These are phyloP conservation scores for Melocanna baccifera DNA, from an alignment of 176 grass and related monocot species.

Conservation along the genomic window DNA sequence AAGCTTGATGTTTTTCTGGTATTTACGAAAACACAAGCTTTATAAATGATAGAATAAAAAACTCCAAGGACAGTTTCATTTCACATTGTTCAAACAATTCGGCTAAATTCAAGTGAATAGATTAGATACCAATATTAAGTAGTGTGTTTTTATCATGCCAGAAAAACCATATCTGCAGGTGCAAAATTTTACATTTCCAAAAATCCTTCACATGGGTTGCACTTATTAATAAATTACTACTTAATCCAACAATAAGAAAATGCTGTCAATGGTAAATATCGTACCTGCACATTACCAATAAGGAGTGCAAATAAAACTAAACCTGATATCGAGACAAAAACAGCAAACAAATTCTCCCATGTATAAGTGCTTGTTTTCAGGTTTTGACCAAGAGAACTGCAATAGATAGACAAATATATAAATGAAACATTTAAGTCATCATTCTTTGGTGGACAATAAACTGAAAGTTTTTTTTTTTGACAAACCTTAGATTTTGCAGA, in stretches of 20 bases:
- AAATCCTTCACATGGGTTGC: background rate
- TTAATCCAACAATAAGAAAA: constrained; percentile 3
- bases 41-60: background rate
- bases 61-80: background rate
- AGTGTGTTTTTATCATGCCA: constrained; percentile 1
- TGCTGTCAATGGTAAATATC: background rate
- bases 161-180: background rate
- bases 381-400: constrained; percentile 96
- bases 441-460: background rate
- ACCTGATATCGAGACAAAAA: constrained; percentile 73
- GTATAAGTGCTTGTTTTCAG: constrained; percentile 78
- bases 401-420: constrained; percentile 37
- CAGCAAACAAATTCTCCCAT: constrained; percentile 78
- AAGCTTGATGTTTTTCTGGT: background rate
- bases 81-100: background rate
- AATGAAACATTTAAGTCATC: background rate
- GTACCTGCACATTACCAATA: constrained; percentile 98
- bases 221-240: background rate
- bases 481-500: constrained; percentile 90
- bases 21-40: background rate
- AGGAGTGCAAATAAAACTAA: constrained; percentile 97
- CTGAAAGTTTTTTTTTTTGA: background rate
- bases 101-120: background rate
- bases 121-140: background rate
- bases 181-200: background rate